phyloP scores from a whole-genome alignment of 2,329 filamentous ascomycete genomes.

The Penicillium sp. region DNA sequence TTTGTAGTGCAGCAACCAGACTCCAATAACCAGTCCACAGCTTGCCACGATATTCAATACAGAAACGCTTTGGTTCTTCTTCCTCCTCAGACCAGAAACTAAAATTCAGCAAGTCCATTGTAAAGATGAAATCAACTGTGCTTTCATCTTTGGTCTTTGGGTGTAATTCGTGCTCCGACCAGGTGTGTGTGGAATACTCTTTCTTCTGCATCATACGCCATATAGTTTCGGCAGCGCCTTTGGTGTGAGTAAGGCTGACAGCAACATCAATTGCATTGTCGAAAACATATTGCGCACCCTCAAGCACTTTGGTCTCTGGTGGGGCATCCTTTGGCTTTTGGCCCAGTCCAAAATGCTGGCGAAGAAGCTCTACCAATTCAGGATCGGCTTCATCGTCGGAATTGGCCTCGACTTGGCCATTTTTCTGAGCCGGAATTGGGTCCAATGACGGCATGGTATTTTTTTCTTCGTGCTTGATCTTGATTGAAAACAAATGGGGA shows the following conservation, averaged over 20 bases:
- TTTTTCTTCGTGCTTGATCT: neutral
- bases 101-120: conserved; percentile 95
- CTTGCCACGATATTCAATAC: conserved; percentile 75
- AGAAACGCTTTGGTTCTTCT: conserved; percentile 68
- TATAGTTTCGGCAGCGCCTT: conserved; percentile 75
- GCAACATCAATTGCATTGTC: conserved; percentile 92
- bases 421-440: conserved; percentile 12
- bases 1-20: conserved; percentile 78
- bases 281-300: conserved; percentile 80
- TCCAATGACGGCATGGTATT: conserved; percentile 19
- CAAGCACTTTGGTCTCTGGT: conserved; percentile 76
- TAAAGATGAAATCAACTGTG: conserved; percentile 90
- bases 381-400: conserved; percentile 89
- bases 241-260: conserved; percentile 77
- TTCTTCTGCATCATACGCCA: conserved; percentile 79
- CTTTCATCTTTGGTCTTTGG: conserved; percentile 75
- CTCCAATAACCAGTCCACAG: conserved; percentile 96
- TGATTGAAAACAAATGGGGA: neutral
- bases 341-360: conserved; percentile 70
- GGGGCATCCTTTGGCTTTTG: conserved; percentile 52
- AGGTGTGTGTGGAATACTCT: conserved; percentile 77
- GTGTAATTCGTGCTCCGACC: conserved; percentile 86
- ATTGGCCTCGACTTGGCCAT: conserved; percentile 51
- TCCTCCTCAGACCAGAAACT: conserved; percentile 83
- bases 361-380: conserved; percentile 80